These are phyloP conservation scores for Solanum pimpinellifolium DNA, from an alignment of 257 asterid genomes.

Conservation along the genomic window DNA sequence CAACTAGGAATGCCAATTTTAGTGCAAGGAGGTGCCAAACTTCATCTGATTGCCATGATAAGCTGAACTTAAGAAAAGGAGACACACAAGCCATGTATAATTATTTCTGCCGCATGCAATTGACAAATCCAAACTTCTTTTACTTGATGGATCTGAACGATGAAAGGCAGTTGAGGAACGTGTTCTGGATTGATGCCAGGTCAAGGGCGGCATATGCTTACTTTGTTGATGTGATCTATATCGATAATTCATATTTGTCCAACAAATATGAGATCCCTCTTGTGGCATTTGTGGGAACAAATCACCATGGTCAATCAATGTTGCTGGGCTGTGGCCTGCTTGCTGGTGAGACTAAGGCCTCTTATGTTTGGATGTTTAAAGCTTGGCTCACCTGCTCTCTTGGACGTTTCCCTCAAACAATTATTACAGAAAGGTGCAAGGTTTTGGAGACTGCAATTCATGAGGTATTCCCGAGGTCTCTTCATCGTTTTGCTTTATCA, in stretches of 20 bases:
- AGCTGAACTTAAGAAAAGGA: conserved; percentile 39
- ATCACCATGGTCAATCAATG: conserved; percentile 69
- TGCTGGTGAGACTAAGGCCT: conserved; percentile 41
- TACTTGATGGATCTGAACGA: conserved; percentile 51
- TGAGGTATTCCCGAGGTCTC: conserved; percentile 53
- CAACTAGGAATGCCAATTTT: conserved; percentile 29
- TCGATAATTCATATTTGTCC: conserved; percentile 57
- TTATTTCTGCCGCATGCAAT: conserved; percentile 57
- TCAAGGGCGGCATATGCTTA: conserved; percentile 40
- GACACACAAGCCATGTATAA: conserved; percentile 42
- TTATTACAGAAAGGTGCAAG: conserved; percentile 65
- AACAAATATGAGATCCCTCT: conserved; percentile 69
- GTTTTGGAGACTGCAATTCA: conserved; percentile 47
- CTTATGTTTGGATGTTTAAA: conserved; percentile 58
- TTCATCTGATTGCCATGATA: conserved; percentile 23
- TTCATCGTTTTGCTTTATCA: conserved; percentile 50
- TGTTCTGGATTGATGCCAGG: conserved; percentile 60
- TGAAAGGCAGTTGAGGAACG: conserved; percentile 35
- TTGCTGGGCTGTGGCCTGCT: conserved; percentile 85
- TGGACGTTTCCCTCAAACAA: conserved; percentile 49
- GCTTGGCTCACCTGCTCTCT: conserved; percentile 44
- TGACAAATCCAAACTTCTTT: conserved; percentile 43
- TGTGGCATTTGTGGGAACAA: conserved; percentile 57
- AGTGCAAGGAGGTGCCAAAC: conserved; percentile 18
- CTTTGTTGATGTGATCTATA: conserved; percentile 56